Evolutionary conservation across 345 rosid genomes (phyloP).

Genomic region (Erodium maritimum): DNA sequence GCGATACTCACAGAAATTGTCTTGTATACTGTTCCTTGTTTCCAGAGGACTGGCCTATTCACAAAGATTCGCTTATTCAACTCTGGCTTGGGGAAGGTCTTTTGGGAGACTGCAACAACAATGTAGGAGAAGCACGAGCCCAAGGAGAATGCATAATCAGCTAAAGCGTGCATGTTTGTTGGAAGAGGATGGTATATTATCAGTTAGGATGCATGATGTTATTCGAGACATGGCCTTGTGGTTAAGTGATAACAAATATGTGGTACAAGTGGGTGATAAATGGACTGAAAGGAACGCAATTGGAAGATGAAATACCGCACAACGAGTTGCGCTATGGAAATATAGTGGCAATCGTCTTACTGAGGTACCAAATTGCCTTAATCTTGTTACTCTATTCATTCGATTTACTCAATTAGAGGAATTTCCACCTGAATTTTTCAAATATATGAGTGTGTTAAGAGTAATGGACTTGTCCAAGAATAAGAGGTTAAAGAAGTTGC

Average conservation of each 20-base stretch:
- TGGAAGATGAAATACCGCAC: no score
- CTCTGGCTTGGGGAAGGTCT: slow-evolving; percentile 21
- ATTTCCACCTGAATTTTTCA: no score
- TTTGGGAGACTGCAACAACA: neutral
- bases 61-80: neutral
- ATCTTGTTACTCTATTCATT: no score
- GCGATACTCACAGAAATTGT: slow-evolving; percentile 2
- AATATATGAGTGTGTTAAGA: no score
- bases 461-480: no score
- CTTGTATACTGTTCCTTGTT: slow-evolving; percentile 15
- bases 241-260: neutral
- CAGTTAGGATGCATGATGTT: slow-evolving; percentile 15
- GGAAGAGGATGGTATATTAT: slow-evolving; percentile 2
- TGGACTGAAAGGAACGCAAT: no score
- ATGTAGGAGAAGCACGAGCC: neutral
- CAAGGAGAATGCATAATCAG: slow-evolving; percentile 3
- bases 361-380: no score
- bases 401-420: no score
- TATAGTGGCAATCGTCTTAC: no score
- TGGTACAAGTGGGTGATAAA: no score
- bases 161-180: slow-evolving; percentile 14
- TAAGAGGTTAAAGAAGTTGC: no score
- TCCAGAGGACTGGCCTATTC: slow-evolving; percentile 8
- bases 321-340: no score
- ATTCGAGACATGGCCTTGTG: slow-evolving; percentile 18